A percentile compares a stretch with the other conserved stretches of the same genome.
These are phyloP conservation scores for Colletotrichum tropicicola DNA, from an alignment of 2,329 filamentous ascomycete species.

Conservation along the genomic window DNA sequence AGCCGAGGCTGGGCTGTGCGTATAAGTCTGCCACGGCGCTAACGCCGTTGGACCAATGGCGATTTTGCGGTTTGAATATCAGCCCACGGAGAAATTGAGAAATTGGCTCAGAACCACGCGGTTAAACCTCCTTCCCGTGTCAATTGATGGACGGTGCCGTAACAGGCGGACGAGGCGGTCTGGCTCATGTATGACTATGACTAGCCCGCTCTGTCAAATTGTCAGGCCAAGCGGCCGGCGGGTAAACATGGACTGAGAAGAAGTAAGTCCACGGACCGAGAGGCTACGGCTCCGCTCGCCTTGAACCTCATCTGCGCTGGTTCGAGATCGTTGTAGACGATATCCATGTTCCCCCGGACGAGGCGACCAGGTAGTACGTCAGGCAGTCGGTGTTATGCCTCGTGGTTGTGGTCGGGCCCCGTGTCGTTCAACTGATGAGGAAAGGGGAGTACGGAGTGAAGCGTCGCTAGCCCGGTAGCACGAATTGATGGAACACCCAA, in stretches of 20 bases:
- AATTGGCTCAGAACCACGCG: background rate
- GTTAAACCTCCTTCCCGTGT: background rate
- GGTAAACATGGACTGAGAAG: background rate
- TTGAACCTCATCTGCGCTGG: background rate
- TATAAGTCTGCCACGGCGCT: background rate
- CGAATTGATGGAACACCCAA: slow-evolving; percentile 13
- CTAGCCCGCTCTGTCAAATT: background rate
- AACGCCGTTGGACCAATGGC: background rate
- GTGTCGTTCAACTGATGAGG: slow-evolving; percentile 4
- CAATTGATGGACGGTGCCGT: background rate
- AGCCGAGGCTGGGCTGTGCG: background rate
- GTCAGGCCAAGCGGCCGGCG: background rate
- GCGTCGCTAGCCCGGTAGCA: background rate
- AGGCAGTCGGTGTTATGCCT: slow-evolving; percentile 9
- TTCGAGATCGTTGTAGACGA: background rate
- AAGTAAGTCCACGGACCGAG: background rate
- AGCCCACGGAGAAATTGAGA: background rate
- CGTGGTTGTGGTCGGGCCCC: slow-evolving; percentile 1
- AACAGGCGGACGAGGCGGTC: background rate
- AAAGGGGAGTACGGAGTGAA: background rate
- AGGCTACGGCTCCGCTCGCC: background rate
- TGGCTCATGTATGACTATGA: background rate
- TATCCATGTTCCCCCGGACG: slow-evolving; percentile 9
- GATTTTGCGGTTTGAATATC: background rate
- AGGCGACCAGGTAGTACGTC: slow-evolving; percentile 9